phyloP scores from a whole-genome alignment of 805 yeast species.

The Monosporozyma aerobia region DNA sequence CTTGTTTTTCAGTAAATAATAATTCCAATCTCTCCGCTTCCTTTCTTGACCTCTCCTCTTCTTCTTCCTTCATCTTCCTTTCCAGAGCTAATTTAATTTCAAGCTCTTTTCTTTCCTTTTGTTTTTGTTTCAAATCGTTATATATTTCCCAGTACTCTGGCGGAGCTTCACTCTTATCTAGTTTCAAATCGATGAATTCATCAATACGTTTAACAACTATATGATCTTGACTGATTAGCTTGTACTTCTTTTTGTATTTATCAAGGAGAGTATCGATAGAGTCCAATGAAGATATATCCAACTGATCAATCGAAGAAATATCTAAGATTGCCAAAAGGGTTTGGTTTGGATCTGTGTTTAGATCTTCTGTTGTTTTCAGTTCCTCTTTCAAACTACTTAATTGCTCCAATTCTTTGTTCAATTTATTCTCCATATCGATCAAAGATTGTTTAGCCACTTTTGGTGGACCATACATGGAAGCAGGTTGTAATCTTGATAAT shows the following conservation, averaged over 20 bases:
- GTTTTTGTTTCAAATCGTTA: conserved; percentile 6
- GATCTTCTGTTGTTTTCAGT: not conserved
- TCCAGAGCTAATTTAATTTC: conserved; percentile 3
- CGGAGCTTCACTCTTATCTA: conserved; percentile 21
- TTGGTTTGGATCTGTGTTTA: not conserved
- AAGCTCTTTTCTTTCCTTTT: conserved; percentile 5
- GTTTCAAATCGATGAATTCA: conserved; percentile 10
- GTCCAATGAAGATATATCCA: conserved; percentile 1
- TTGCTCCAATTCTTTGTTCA: not conserved
- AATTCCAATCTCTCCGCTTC: not conserved
- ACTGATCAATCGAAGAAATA: not conserved
- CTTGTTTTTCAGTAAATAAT: not conserved
- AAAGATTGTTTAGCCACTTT: not conserved
- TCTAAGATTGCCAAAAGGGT: not conserved
- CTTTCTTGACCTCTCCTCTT: conserved; percentile 9
- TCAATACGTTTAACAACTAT: conserved; percentile 12
- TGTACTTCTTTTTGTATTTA: conserved; percentile 9
- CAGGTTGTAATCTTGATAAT: conserved; percentile 14
- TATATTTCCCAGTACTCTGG: conserved; percentile 24
- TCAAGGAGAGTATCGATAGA: conserved; percentile 6
- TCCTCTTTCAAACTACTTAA: not conserved
- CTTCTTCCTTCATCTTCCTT: conserved; percentile 9
- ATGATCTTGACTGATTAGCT: conserved; percentile 12
- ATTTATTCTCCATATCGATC: conserved; percentile 1
- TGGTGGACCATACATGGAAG: conserved; percentile 3